phyloP scores from a whole-genome alignment of 352 stramenopile species.

The Phytophthora kernoviae region DNA sequence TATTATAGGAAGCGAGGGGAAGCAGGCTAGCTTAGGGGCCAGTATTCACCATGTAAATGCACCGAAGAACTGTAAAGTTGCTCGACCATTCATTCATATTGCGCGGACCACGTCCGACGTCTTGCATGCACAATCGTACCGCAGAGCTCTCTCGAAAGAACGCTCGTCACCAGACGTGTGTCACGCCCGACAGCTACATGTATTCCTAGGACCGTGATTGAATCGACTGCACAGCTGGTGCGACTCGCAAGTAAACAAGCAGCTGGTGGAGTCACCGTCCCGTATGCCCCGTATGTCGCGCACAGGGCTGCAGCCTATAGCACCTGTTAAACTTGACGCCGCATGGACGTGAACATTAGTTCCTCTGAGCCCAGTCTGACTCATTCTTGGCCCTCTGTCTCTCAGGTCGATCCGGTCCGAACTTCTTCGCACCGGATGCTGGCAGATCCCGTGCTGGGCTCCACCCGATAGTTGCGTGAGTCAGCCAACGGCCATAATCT shows the following conservation, averaged over 20 bases:
- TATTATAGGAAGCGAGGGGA: constrained; percentile 22
- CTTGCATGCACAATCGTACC: neutral
- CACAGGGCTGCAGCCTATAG: neutral
- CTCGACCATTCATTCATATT: neutral
- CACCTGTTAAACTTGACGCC: too few relatives aligned
- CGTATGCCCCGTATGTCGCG: neutral
- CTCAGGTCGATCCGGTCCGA: neutral
- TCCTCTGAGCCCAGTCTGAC: too few relatives aligned
- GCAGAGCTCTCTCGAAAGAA: neutral
- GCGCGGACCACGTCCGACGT: neutral
- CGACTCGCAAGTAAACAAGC: too few relatives aligned
- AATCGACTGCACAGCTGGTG: neutral
- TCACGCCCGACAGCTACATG: neutral
- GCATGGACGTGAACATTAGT: too few relatives aligned
- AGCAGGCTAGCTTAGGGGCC: constrained; percentile 16
- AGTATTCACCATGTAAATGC: constrained; percentile 33
- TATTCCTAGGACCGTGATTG: neutral
- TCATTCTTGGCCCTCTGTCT: too few relatives aligned
- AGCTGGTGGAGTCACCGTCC: neutral
- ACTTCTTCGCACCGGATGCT: neutral
- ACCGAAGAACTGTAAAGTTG: neutral
- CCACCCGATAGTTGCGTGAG: neutral
- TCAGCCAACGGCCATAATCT: neutral
- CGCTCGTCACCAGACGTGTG: neutral
- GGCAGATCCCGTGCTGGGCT: neutral